Base-by-base conservation (phyloP, 352 stramenopile species). In the Pythium sp. region DNA sequence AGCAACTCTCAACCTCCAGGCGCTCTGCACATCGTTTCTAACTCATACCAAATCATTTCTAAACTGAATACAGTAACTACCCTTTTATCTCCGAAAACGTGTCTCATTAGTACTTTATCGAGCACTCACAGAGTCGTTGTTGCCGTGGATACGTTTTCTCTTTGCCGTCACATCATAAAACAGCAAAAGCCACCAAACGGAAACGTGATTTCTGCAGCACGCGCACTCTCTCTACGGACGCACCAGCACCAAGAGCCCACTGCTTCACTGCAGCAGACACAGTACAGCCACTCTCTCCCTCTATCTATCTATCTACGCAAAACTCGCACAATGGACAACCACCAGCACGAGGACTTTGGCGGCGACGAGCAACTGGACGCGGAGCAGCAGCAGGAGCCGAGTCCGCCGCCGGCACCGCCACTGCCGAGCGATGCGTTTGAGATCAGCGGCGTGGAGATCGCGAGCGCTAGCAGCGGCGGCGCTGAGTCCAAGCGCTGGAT, bases 401-500 rank as follows among this genome's bases (percentile, higher is more conserved):
- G 43, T 49, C n/a, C 26, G 32, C 38, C 58, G 58, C 47, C 34
- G 24, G n/a, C 43, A 28, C 20, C n/a, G 24, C 38, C 59, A 62
- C 36, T 28, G 32, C 15, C 30, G 30, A 51, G 28, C 57, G 49
- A 61, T 9, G 30, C 9, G 0, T 63, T 46, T 12, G 74, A 78
- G n/a, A 68, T 81, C 57, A 68, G 69, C 38, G 63, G 68, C 14
- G 47, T 69, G 14, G 64, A 70, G 43, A 26, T 70, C 22, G 46
- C 20, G 5, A 24, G 38, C 34, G 22, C 12, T 2, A 58, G 15
- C 36, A 56, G 46, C 32, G 61, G 60, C 30, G 77, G 67, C 26
- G 82, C 63, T 38, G 86, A 94, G 69, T 91, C 84, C 30, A 81
- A 82, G 65, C 81, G 84, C 64, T 94, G 86, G 86, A 74, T 93